These are phyloP conservation scores for Hydrangea macrophylla DNA, from an alignment of 148 eudicot genomes.

Conservation along the genomic window DNA sequence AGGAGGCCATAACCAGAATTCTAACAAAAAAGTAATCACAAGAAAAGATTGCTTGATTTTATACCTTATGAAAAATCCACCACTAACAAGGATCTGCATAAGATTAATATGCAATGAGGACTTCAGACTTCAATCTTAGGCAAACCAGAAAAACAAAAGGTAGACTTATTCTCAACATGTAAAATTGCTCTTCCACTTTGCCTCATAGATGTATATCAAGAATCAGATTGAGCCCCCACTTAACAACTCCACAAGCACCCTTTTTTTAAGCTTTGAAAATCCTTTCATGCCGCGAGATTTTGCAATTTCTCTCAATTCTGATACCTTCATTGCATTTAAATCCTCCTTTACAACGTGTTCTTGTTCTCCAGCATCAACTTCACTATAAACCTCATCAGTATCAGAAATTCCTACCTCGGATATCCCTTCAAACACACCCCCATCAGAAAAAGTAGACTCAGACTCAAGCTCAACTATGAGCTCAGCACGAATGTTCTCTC, in stretches of 20 bases:
- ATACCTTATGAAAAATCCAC: background rate
- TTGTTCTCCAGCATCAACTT: conserved; percentile 31
- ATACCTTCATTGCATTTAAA: conserved; percentile 63
- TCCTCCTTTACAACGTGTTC: conserved; percentile 26
- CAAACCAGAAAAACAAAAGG: background rate
- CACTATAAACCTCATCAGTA: conserved; percentile 32
- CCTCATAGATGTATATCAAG: background rate
- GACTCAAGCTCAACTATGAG: conserved; percentile 36
- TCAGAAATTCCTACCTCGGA: conserved; percentile 41
- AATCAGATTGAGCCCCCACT: conserved; percentile 32
- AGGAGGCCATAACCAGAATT: background rate
- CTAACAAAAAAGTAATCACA: no score
- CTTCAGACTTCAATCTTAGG: background rate
- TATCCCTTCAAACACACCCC: conserved; percentile 38
- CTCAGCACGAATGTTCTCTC: conserved; percentile 22
- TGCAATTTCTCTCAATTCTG: conserved; percentile 76
- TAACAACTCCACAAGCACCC: conserved; percentile 69
- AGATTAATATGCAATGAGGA: conserved; percentile 5
- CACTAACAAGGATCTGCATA: background rate
- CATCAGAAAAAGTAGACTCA: conserved; percentile 26
- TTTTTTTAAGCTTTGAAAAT: conserved; percentile 80
- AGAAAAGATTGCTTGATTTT: no score
- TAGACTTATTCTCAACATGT: conserved; percentile 1
- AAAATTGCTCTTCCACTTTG: background rate
- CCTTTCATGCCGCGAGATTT: conserved; percentile 83